Percentiles rank a stretch among this genome's conserved stretches.
These are phyloP conservation scores for Gymnopilus dilepis DNA, from an alignment of 768 basidiomycete species.

Conservation along the genomic window DNA sequence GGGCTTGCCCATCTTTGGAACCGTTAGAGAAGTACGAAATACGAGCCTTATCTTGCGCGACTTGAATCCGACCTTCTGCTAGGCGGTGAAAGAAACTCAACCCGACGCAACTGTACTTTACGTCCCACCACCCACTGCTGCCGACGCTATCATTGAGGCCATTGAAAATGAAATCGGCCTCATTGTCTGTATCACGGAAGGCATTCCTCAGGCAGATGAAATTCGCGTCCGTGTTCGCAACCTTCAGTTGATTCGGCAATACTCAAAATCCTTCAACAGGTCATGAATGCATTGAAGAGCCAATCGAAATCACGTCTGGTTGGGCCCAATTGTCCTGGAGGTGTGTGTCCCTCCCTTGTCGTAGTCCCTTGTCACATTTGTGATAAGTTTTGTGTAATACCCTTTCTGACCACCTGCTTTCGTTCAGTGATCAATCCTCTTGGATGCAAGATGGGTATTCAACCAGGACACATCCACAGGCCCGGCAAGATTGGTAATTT, in stretches of 20 bases:
- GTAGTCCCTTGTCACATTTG: too few relatives aligned
- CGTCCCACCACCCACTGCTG: constrained; percentile 95
- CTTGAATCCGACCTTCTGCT: constrained; percentile 8
- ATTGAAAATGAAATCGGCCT: constrained; percentile 98
- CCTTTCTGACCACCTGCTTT: background rate
- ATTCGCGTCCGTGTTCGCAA: constrained; percentile 69
- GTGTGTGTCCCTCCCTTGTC: constrained; percentile 30
- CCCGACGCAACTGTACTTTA: constrained; percentile 98
- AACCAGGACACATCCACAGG: constrained; percentile 96
- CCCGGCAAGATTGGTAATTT: constrained; percentile 91
- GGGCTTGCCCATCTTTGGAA: constrained; percentile 92
- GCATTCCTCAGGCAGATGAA: constrained; percentile 97
- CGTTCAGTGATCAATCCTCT: constrained; percentile 85
- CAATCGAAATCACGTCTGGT: constrained; percentile 96
- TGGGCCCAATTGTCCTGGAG: constrained; percentile 97
- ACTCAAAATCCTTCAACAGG: constrained; percentile 47
- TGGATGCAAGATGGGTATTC: constrained; percentile 99
- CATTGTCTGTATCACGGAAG: constrained; percentile 98
- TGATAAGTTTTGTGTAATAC: background rate
- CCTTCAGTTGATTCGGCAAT: background rate
- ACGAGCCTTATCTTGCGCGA: background rate
- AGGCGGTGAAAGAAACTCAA: constrained; percentile 86
- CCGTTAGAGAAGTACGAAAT: constrained; percentile 79
- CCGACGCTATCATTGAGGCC: constrained; percentile 97
- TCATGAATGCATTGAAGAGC: constrained; percentile 91